Evolutionary conservation across 2,329 filamentous ascomycete species (phyloP).

Genomic region (Botryotinia calthae): DNA sequence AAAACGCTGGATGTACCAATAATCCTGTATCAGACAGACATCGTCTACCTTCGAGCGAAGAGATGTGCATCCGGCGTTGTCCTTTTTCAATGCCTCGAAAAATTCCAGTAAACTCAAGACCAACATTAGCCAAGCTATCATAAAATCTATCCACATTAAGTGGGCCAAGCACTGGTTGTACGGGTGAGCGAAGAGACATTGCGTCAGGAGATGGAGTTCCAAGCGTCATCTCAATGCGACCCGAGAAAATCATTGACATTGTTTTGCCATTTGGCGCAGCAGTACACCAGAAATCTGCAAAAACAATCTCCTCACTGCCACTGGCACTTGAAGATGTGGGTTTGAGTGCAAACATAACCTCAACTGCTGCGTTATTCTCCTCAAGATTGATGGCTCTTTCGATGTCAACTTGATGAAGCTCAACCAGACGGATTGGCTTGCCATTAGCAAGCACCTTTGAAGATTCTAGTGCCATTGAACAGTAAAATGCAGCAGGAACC

Average conservation of each 20-base stretch:
- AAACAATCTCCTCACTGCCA: not conserved
- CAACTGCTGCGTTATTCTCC: constrained; percentile 23
- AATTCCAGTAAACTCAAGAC: constrained; percentile 25
- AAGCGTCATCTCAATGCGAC: constrained; percentile 14
- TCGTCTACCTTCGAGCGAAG: constrained; percentile 17
- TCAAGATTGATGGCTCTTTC: constrained; percentile 25
- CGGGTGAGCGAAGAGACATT: not conserved
- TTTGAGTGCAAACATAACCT: constrained; percentile 24
- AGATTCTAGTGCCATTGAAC: constrained; percentile 38
- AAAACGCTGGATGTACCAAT: constrained; percentile 52
- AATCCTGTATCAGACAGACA: constrained; percentile 1
- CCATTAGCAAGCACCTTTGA: constrained; percentile 16
- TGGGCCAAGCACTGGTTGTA: constrained; percentile 7
- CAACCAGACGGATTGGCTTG: constrained; percentile 31
- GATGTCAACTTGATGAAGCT: constrained; percentile 28
- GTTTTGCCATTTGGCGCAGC: constrained; percentile 7
- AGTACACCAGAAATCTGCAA: constrained; percentile 15
- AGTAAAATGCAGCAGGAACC: constrained; percentile 37
- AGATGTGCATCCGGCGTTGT: constrained; percentile 20
- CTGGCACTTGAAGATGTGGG: not conserved
- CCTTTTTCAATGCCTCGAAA: constrained; percentile 24
- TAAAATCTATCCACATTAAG: constrained; percentile 28
- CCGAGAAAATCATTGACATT: constrained; percentile 10
- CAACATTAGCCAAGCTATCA: constrained; percentile 21
- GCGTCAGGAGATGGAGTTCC: constrained; percentile 15